Evolutionary conservation across 1,284 basidiomycete species (phyloP), one percentile per base, ranked within the genome.

Genomic region (Stereum hirsutum): DNA sequence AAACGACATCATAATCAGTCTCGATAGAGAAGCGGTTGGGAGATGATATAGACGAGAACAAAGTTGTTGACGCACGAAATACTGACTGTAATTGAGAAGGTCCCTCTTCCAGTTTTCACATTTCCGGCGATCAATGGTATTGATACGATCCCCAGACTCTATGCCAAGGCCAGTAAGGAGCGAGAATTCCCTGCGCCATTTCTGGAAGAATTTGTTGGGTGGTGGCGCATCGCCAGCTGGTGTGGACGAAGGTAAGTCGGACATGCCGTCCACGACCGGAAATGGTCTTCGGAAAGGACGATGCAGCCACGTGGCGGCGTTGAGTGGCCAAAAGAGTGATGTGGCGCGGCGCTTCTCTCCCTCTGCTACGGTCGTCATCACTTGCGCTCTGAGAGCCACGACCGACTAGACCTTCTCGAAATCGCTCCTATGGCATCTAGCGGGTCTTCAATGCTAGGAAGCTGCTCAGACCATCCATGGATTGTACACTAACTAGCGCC

Each of bases 101-200:
- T 75, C 70, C 39, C 60, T 61, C 59, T 78, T 81, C 60, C 69
- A 75, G 57, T 70, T 68, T 53, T 81, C 77, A 57, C 79, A 81
- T 27, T 62, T 63, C 41, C 61, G 55, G 26, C 67, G 59, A 34
- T 74, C 68, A 43, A 66, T 56, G 11, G 59, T 55, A 39, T 66
- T 57, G 39, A 75, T 55, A 47, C 72, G 63, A 49, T 81, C 74
- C 34, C 73, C 70, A 27, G 69, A 60, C 12, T 74, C 62, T 5
- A 75, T 63, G n/a, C 77, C 77, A 33, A 78, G 52, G 1, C 78
- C 77, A 7, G 77, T 78, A 21, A 78, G 63, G 8, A 72, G 57
- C 44, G 68, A 64, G 28, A 75, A 73, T 49, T 67, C 71, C 50
- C 68, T 60, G 25, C 70, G 58, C 77, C 78, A 81, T 73, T 63